phyloP scores from a whole-genome alignment of 768 basidiomycete genomes.

The Boletus coccyginus region DNA sequence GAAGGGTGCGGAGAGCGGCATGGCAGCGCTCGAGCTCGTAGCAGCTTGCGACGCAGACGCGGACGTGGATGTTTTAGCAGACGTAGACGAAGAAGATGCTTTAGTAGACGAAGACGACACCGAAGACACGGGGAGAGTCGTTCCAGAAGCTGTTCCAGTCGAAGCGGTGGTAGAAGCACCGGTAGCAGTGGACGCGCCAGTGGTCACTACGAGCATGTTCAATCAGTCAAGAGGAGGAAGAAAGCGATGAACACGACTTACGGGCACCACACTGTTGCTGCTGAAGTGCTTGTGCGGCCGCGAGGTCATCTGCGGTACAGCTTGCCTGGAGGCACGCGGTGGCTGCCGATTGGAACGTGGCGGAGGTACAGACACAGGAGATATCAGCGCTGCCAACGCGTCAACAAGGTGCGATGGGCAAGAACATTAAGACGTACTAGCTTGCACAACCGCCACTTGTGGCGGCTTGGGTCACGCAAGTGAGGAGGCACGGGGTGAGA shows the following conservation, averaged over 20 bases:
- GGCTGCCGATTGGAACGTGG: constrained; percentile 36
- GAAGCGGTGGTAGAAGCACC: neutral
- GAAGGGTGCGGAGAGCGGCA: constrained; percentile 12
- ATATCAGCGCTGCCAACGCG: constrained; percentile 34
- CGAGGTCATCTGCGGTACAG: constrained; percentile 33
- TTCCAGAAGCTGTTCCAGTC: neutral
- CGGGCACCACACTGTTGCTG: constrained; percentile 29
- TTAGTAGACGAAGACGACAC: neutral
- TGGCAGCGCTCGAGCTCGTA: constrained; percentile 15
- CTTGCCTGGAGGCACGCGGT: constrained; percentile 31
- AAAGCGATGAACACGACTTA: neutral
- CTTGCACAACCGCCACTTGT: neutral
- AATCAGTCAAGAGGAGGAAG: neutral
- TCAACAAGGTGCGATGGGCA: neutral
- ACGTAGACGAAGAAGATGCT: too few relatives aligned
- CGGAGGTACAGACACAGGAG: constrained; percentile 39
- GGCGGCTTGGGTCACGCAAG: constrained; percentile 5
- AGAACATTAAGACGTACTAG: constrained; percentile 9
- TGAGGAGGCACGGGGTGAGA: constrained; percentile 6
- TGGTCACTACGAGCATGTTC: neutral
- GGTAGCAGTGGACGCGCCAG: neutral
- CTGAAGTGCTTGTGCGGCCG: constrained; percentile 34
- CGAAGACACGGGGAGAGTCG: neutral
- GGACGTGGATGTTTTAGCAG: neutral
- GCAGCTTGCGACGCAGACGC: neutral